Conservation (phyloP, 495 filamentous ascomycete genomes). For the Xeromyces bisporus region DNA sequence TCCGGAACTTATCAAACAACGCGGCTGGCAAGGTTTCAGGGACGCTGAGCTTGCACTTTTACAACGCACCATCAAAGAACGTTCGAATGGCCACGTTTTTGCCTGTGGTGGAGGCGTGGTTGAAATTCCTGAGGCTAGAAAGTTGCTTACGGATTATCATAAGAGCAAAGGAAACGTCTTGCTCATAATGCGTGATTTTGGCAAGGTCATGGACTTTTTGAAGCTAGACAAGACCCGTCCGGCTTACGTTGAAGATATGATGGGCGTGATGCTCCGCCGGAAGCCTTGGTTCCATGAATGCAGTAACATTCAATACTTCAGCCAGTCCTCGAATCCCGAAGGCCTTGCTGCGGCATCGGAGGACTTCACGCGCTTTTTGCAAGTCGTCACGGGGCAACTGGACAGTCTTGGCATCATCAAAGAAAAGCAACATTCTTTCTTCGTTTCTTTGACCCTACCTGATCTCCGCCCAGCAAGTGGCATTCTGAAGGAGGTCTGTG, state of each 20-base stretch:
- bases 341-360: slow-evolving; percentile 44
- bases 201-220: slow-evolving; percentile 77
- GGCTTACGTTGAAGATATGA: slow-evolving; percentile 87
- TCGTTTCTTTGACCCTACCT: slow-evolving; percentile 77
- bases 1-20: slow-evolving; percentile 60
- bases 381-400: slow-evolving; percentile 50
- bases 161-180: slow-evolving; percentile 75
- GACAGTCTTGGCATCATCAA: slow-evolving; percentile 47
- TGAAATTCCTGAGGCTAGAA: slow-evolving; percentile 67
- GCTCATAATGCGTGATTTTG: slow-evolving; percentile 72
- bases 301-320: slow-evolving; percentile 90
- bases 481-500: slow-evolving; percentile 50
- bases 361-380: slow-evolving; percentile 68
- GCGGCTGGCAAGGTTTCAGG: slow-evolving; percentile 82
- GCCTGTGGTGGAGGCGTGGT: slow-evolving; percentile 91
- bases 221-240: slow-evolving; percentile 80
- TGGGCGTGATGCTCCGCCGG: slow-evolving; percentile 77
- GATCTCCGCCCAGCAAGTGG: slow-evolving; percentile 45
- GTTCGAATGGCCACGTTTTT: slow-evolving; percentile 62
- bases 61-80: slow-evolving; percentile 51
- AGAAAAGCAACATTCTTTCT: slow-evolving; percentile 69
- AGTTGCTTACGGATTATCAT: slow-evolving; percentile 57
- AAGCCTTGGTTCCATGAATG: slow-evolving; percentile 86
- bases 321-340: slow-evolving; percentile 39
- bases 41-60: slow-evolving; percentile 64